Evolutionary conservation across 345 rosid genomes (phyloP), one percentile per base, ranked within the genome.

Genomic region (Reutealis trisperma): DNA sequence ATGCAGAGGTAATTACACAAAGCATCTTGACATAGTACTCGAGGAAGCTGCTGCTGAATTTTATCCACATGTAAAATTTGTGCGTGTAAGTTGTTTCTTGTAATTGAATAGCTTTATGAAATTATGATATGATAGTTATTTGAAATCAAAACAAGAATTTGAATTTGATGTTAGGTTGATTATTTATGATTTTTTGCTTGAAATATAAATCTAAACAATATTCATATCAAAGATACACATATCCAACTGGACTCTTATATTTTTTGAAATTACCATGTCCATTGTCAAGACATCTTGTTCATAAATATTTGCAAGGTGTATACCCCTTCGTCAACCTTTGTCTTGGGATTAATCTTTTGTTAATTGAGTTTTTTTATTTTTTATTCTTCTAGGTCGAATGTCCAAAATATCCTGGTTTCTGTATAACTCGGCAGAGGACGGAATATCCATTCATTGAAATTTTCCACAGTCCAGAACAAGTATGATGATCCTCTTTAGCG

Each of bases 401-500:
- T 82, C 98, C 99, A 73, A 96, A 93, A 81, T 96, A 90, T 83
- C 99, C 98, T 1, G 99, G 98, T 44, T 96, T 96, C 80, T 96
- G 99, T 79, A 79, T 93, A 75, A 83, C 97, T 49, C 84, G 95
- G n/a, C 97, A 96, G 87, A 92, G 80, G 80, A 92, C 76, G 61
- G 99, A 96, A 76, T 96, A 93, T 75, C 97, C 98, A 6, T 93
- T 96, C 84, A 81, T 96, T 81, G 98, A 96, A 78, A 87, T 96
- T 63, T 93, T 96, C 85, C 94, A 92, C 37, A 93, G 87, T 85
- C 97, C 99, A 70, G 89, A 89, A 76, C 97, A 91, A 82, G 95
- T 92, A 86, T 27, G 67, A 76, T n/a, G 67, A 27, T 61, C 62
- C 51, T 62, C 64, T 63, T 65, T 72, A 34, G 41, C 11, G 8